Base-by-base conservation (phyloP, 352 stramenopile genomes). In the Phytophthora constricta region DNA sequence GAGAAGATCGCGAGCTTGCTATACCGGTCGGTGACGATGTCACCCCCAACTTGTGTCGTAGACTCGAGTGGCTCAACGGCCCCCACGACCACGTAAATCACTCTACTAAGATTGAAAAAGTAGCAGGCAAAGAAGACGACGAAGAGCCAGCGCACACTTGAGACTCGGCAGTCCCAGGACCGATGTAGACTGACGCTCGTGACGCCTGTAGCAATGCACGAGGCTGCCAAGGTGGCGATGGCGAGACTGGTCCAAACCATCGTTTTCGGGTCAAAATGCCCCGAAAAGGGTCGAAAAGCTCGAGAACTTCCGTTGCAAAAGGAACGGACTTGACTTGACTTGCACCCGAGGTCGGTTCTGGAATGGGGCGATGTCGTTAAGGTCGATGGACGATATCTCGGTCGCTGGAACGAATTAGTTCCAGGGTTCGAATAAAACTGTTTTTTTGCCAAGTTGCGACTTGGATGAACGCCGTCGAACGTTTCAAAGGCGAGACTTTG, bases 81-180 rank as follows among this genome's bases (percentile, higher is more conserved):
- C 14, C 72, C 65, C 23, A 79, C 77, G 16, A 80, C 20, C 59
- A 80, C 77, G 48, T 80, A 87, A 1, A 74, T 27, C n/a, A 72
- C 42, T 16, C 79, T 76, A 51, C 69, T 27, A 7, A 65, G 43
- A 27, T 58, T 68, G 48, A 80, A 83, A 33, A 63, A 82, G 31
- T 85, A 68, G 46, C 70, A 86, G 10, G 73, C 23, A 56, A 90
- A 88, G 37, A 90, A 86, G 48, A 75, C 51, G 65, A 81, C 82
- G 23, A 90, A 90, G 28, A 90, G 66, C 81, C 81, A 90, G 3
- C 81, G 79, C 25, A 90, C 78, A 17, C 78, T 84, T 4, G 77
- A 84, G 31, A 81, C 52, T n/a, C 77, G 76, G 46, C 86, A 41
- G 51, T 86, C 77, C 74, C 76, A 86, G n/a, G 62, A 62, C 19